phyloP scores from a whole-genome alignment of 305 asterid genomes.

The Plantago lanceolata region DNA sequence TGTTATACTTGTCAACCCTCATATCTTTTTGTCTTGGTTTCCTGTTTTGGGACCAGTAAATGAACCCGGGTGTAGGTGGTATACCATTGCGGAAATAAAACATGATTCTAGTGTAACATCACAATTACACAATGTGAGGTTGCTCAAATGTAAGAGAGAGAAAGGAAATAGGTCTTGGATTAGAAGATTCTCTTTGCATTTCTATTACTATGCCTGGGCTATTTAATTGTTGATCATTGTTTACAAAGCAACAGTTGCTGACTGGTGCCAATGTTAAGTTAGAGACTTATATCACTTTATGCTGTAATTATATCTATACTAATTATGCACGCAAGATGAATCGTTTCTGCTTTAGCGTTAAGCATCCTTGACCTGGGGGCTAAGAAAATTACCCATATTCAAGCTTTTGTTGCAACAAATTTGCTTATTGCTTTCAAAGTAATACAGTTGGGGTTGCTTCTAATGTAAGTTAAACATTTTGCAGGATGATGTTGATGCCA shows the following conservation, averaged over 20 bases:
- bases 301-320: conserved; percentile 4
- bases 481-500: conserved; percentile 77
- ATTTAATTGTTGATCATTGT: conserved; percentile 15
- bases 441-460: conserved; percentile 17
- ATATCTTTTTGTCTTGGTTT: background rate
- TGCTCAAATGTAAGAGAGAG: conserved; percentile 16
- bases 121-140: conserved; percentile 11
- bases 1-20: background rate
- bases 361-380: conserved; percentile 12
- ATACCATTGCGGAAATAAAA: background rate
- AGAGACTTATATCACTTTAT: background rate
- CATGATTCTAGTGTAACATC: background rate
- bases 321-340: background rate
- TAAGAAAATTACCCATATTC: conserved; percentile 10
- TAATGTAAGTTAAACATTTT: conserved; percentile 17
- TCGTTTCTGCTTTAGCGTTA: background rate
- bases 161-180: background rate
- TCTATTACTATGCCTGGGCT: conserved; percentile 10
- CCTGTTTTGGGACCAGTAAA: background rate
- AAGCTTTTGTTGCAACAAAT: conserved; percentile 12
- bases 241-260: conserved; percentile 7
- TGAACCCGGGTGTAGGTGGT: background rate
- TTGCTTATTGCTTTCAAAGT: conserved; percentile 12
- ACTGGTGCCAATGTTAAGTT: conserved; percentile 6
- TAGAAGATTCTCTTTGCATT: background rate